Conservation (phyloP, 192 early-diverging fungal genomes). For the Thamnidium elegans region DNA sequence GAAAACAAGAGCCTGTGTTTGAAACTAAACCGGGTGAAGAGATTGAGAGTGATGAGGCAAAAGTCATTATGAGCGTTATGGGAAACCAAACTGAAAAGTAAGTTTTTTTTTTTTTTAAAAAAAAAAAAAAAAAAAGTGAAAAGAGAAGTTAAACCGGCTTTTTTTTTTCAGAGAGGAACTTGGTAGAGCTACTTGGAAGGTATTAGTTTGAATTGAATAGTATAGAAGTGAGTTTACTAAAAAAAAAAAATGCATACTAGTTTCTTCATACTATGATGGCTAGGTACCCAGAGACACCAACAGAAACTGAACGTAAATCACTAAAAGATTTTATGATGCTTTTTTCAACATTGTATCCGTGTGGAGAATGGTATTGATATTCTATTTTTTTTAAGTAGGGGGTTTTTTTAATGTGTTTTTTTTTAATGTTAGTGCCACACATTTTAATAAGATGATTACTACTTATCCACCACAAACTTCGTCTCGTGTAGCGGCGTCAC, state of each 20-base stretch:
- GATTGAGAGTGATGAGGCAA: not conserved
- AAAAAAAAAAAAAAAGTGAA: not conserved
- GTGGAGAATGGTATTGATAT: constrained; percentile 74
- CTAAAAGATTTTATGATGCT: constrained; percentile 79
- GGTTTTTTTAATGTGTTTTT: too few relatives aligned
- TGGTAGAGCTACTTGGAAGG: constrained; percentile 84
- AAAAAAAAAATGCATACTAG: constrained; percentile 21
- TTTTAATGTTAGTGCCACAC: constrained; percentile 78
- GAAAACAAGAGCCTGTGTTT: not conserved
- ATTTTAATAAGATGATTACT: constrained; percentile 78
- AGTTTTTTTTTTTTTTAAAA: not conserved
- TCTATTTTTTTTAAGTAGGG: too few relatives aligned
- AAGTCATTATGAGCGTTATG: constrained; percentile 43
- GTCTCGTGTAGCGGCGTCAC: constrained; percentile 64
- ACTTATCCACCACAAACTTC: constrained; percentile 79
- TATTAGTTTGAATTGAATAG: not conserved
- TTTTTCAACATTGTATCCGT: constrained; percentile 88
- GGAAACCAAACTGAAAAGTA: constrained; percentile 48
- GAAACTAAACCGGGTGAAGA: not conserved
- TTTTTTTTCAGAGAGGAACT: constrained; percentile 75
- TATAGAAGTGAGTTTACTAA: not conserved
- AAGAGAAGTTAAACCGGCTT: not conserved
- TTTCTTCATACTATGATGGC: constrained; percentile 91
- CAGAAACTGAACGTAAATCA: constrained; percentile 67
- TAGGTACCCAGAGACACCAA: constrained; percentile 81